A percentile compares a stretch with the other conserved stretches of the same genome.
Evolutionary conservation across 2,329 filamentous ascomycete genomes (phyloP).

Genomic region (Helotiales sp.): DNA sequence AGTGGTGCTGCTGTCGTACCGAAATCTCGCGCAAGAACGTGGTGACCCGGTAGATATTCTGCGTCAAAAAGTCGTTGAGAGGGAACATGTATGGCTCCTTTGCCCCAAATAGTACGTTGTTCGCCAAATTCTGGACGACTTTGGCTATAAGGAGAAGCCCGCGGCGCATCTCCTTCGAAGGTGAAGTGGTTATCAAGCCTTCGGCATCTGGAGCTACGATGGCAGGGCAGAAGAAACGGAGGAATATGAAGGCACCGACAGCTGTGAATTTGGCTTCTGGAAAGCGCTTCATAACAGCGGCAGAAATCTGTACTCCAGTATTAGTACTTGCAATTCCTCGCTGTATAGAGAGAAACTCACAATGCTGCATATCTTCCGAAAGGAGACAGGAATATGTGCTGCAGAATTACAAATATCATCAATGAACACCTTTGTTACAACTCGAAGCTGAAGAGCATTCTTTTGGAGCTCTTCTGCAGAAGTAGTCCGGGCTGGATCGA

Average conservation of each 20-base stretch:
- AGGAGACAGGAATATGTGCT: slow-evolving; percentile 59
- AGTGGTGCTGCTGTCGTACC: slow-evolving; percentile 41
- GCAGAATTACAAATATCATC: slow-evolving; percentile 68
- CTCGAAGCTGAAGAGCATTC: slow-evolving; percentile 64
- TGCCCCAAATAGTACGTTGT: slow-evolving; percentile 70
- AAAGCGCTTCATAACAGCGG: slow-evolving; percentile 62
- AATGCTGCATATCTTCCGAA: slow-evolving; percentile 67
- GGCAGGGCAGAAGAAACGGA: slow-evolving; percentile 71
- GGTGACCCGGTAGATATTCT: slow-evolving; percentile 68
- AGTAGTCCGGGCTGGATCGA: slow-evolving; percentile 62
- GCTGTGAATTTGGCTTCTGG: slow-evolving; percentile 72
- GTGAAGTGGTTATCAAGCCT: slow-evolving; percentile 59
- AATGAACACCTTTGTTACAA: slow-evolving; percentile 70
- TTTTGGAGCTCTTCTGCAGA: slow-evolving; percentile 64
- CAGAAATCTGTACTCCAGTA: slow-evolving; percentile 49
- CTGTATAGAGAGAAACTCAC: slow-evolving; percentile 40
- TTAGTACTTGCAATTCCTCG: not conserved
- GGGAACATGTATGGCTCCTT: slow-evolving; percentile 75
- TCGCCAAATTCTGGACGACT: slow-evolving; percentile 69
- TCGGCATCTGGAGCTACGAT: slow-evolving; percentile 70
- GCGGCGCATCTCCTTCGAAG: slow-evolving; percentile 68
- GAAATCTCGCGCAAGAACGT: slow-evolving; percentile 68
- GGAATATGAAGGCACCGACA: slow-evolving; percentile 69
- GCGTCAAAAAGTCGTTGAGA: slow-evolving; percentile 66
- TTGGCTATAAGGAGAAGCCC: slow-evolving; percentile 70